These are phyloP conservation scores for Russula dissimulans DNA, from an alignment of 768 basidiomycete genomes.

Conservation along the genomic window DNA sequence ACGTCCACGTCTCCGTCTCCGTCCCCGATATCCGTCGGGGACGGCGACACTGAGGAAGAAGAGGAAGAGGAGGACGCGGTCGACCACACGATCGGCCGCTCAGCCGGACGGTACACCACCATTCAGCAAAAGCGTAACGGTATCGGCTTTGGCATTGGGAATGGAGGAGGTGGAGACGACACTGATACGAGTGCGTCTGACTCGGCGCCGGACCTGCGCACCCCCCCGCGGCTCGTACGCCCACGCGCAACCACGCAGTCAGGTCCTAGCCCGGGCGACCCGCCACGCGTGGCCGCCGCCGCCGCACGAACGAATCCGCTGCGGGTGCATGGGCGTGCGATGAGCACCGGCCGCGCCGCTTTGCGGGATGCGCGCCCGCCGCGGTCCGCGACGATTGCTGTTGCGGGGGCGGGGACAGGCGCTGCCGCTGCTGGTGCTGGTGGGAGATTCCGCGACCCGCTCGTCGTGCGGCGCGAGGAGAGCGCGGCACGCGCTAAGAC, in stretches of 20 bases:
- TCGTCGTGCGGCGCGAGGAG: constrained; percentile 59
- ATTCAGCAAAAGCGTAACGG: constrained; percentile 1
- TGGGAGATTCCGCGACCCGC: constrained; percentile 59
- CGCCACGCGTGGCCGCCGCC: not conserved
- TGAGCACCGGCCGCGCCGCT: constrained; percentile 8
- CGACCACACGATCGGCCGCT: constrained; percentile 43
- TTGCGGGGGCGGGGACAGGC: too few relatives aligned
- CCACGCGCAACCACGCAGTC: not conserved
- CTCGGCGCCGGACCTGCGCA: not conserved
- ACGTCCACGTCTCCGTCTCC: constrained; percentile 20
- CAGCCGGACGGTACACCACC: constrained; percentile 39
- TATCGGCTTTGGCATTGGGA: constrained; percentile 9
- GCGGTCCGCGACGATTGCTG: constrained; percentile 30
- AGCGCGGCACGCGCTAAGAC: constrained; percentile 31
- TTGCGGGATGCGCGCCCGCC: constrained; percentile 13
- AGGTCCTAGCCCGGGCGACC: not conserved
- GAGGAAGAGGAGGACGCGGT: constrained; percentile 32
- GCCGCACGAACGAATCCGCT: constrained; percentile 21
- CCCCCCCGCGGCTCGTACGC: not conserved
- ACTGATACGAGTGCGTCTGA: constrained; percentile 9
- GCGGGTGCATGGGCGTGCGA: constrained; percentile 13
- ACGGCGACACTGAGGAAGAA: constrained; percentile 23
- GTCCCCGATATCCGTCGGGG: constrained; percentile 17
- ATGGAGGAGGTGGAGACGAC: not conserved
- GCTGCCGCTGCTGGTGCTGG: too few relatives aligned